Base-by-base conservation (phyloP, 1,284 basidiomycete species). In the Moesziomyces sp. region DNA sequence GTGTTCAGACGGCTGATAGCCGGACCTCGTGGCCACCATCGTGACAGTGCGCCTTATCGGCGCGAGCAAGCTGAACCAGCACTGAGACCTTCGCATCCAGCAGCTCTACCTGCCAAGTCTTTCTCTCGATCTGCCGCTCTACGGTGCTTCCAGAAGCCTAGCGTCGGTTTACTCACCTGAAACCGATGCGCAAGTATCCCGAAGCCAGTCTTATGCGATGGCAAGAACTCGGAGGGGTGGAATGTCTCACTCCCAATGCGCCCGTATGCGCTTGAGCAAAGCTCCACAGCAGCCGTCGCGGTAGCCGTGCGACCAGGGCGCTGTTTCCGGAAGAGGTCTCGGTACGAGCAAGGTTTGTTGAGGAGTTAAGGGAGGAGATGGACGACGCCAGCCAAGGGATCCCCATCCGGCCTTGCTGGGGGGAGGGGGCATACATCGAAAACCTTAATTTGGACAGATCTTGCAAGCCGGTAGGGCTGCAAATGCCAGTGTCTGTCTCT, bases 401-500 rank as follows among this genome's bases (percentile, higher is more conserved):
- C 58, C 46, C 34, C 45, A 47, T 55, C 26, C 52, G 57, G 30
- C 16, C 28, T 28, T 28, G 26, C n/a, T 43, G 13, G 30, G 4
- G n/a, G 13, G 44, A 30, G 38, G 13, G 30, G 7, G 30, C 28
- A 34, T 34, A 34, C 38, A n/a, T 8, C 1, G 30, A 26, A 44
- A 43, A 58, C 56, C 53, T 50, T 60, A 59, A 66, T 60, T 60
- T 35, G 38, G 38, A 51, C 18, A n/a, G 9, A 40, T 40, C 38
- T 40, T 18, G 38, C 18, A 14, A 18, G 38, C 16, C 6, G 16
- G 11, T 7, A 40, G 38, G 16, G 16, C 38, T 18, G 18, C 40
- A 46, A 53, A 66, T 66, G 48, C 63, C 63, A 46, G 53, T 52
- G n/a, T 45, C 28, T 66, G 64, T 66, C 44, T 66, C 64, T 66